Evolutionary conservation across 106 monocot species (phyloP).

Genomic region (Apostasia shenzhenica): DNA sequence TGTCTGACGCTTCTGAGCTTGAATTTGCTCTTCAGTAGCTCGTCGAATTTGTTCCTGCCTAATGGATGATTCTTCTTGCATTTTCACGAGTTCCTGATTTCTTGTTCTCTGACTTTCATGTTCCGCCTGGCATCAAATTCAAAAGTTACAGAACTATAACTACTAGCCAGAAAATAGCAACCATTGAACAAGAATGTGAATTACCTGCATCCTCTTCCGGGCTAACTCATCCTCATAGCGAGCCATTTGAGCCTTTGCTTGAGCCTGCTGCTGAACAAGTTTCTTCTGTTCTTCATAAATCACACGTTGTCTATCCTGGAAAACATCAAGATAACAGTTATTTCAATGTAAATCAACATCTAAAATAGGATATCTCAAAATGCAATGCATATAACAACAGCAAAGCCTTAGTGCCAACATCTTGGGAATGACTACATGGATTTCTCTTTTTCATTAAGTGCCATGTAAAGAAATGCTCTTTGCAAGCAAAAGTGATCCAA

Average conservation of each 20-base stretch:
- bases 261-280: constrained; percentile 78
- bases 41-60: constrained; percentile 81
- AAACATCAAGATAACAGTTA: constrained; percentile 6
- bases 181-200: background rate
- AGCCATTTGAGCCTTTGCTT: constrained; percentile 89
- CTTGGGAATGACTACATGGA: background rate
- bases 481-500: no score
- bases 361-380: no score
- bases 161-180: background rate
- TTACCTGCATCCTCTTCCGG: constrained; percentile 91
- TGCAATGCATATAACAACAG: background rate
- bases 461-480: no score
- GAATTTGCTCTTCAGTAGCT: constrained; percentile 88
- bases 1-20: constrained; percentile 77
- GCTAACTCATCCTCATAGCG: constrained; percentile 91
- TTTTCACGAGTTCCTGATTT: constrained; percentile 94
- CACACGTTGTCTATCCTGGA: constrained; percentile 82
- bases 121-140: constrained; percentile 49
- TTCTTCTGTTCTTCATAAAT: constrained; percentile 93
- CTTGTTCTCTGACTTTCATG: constrained; percentile 88
- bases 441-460: no score
- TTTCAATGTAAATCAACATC: no score
- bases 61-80: constrained; percentile 94
- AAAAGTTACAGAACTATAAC: background rate
- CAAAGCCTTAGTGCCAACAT: background rate